Conservation (phyloP, 1,284 basidiomycete species). For the Gomphus sp. region DNA sequence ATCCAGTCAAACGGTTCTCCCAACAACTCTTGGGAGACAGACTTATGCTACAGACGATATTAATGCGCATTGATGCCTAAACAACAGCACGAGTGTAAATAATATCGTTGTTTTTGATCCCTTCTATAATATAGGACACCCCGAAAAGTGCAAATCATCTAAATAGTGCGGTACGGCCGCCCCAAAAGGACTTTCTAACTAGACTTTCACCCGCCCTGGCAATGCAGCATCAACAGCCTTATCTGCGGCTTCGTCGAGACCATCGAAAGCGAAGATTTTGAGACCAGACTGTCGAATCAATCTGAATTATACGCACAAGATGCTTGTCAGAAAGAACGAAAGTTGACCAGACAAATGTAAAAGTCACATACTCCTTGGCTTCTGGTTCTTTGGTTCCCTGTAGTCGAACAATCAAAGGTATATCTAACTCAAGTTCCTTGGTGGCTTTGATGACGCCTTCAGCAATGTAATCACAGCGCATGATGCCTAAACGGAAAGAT, state of each 20-base stretch:
- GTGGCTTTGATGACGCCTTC: slow-evolving; percentile 98
- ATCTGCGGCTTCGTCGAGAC: slow-evolving; percentile 78
- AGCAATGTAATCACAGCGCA: slow-evolving; percentile 97
- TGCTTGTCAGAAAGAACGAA: slow-evolving; percentile 6
- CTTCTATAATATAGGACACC: neutral
- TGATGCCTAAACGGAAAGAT: slow-evolving; percentile 56
- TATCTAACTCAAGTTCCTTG: slow-evolving; percentile 77
- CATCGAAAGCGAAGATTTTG: slow-evolving; percentile 87
- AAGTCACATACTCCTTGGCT: slow-evolving; percentile 74
- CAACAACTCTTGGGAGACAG: no score
- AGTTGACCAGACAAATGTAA: neutral
- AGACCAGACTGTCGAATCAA: slow-evolving; percentile 90
- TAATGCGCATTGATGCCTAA: no score
- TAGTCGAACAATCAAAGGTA: slow-evolving; percentile 89
- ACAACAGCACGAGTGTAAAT: no score
- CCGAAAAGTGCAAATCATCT: neutral
- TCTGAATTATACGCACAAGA: slow-evolving; percentile 31
- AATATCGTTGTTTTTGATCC: no score
- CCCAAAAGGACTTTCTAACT: neutral
- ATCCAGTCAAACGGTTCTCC: no score
- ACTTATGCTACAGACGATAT: no score
- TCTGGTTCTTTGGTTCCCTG: slow-evolving; percentile 97
- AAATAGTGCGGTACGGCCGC: neutral
- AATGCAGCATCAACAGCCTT: slow-evolving; percentile 70
- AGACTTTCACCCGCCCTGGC: neutral